Percentiles rank a stretch among this genome's conserved stretches.
Evolutionary conservation across 1,284 basidiomycete species (phyloP).

Genomic region (Melanopsichium pennsylvanicum): DNA sequence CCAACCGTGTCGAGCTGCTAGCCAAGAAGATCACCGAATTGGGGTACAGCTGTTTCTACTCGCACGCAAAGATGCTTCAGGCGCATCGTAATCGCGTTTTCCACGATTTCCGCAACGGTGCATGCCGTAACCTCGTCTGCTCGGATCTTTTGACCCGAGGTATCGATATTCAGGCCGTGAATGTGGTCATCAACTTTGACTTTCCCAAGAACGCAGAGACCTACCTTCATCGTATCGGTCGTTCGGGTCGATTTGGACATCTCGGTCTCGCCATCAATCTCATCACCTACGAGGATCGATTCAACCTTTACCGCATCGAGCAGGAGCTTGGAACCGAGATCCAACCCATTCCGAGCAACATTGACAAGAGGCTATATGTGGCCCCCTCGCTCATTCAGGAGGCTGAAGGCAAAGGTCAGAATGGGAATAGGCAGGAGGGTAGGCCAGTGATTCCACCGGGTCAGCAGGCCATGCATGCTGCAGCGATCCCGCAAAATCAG

Average conservation of each 20-base stretch:
- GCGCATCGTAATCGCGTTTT: slow-evolving; percentile 98
- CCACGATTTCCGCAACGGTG: slow-evolving; percentile 98
- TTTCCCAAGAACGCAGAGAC: slow-evolving; percentile 99
- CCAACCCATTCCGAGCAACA: slow-evolving; percentile 88
- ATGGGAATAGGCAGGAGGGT: slow-evolving; percentile 59
- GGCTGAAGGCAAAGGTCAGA: slow-evolving; percentile 35
- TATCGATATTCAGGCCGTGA: slow-evolving; percentile 99
- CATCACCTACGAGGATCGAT: slow-evolving; percentile 85
- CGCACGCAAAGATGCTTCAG: slow-evolving; percentile 99
- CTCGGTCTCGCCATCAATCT: slow-evolving; percentile 96
- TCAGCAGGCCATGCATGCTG: slow-evolving; percentile 64
- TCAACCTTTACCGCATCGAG: slow-evolving; percentile 97
- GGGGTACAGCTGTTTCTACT: slow-evolving; percentile 99
- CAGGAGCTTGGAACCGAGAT: slow-evolving; percentile 98
- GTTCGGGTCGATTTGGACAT: slow-evolving; percentile 96
- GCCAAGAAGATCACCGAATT: slow-evolving; percentile 99
- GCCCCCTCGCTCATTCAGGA: slow-evolving; percentile 62
- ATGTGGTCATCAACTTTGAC: slow-evolving; percentile 99
- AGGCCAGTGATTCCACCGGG: slow-evolving; percentile 64
- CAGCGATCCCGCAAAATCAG: slow-evolving; percentile 60
- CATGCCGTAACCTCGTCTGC: slow-evolving; percentile 97
- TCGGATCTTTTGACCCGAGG: slow-evolving; percentile 92
- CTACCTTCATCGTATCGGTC: slow-evolving; percentile 96
- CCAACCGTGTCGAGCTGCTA: slow-evolving; percentile 96
- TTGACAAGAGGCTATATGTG: slow-evolving; percentile 87